These are phyloP conservation scores for Fimicolochytrium jonesii DNA, from an alignment of 192 early-diverging fungal genomes.

Conservation along the genomic window DNA sequence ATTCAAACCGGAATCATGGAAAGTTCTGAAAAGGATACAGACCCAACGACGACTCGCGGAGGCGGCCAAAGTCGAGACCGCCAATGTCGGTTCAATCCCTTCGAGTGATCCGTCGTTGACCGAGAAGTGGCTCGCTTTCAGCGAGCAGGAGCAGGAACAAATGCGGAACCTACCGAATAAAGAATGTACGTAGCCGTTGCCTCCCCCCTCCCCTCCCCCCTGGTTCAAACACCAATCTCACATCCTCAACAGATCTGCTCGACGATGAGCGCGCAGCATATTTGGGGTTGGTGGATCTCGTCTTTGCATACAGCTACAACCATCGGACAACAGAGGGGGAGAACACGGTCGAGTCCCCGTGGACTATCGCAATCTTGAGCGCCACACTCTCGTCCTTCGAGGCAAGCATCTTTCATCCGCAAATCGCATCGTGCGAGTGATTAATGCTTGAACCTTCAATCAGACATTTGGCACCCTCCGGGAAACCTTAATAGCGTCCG, in stretches of 20 bases:
- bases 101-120: too few species aligned
- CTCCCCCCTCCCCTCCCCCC: neutral
- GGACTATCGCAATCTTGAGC: constrained; percentile 84
- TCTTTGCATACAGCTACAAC: constrained; percentile 91
- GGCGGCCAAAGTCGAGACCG: too few species aligned
- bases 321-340: constrained; percentile 80
- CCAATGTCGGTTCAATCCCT: too few species aligned
- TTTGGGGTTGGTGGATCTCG: constrained; percentile 82
- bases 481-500: constrained; percentile 57
- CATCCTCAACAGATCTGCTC: constrained; percentile 49
- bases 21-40: constrained; percentile 61
- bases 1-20: constrained; percentile 66
- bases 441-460: constrained; percentile 10
- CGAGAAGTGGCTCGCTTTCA: constrained; percentile 52
- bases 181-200: constrained; percentile 53
- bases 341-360: constrained; percentile 79
- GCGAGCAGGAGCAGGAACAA: constrained; percentile 60
- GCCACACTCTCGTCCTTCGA: constrained; percentile 77
- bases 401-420: too few species aligned
- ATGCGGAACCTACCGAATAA: constrained; percentile 79
- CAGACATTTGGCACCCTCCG: constrained; percentile 60
- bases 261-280: constrained; percentile 62
- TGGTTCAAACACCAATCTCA: neutral
- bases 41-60: too few species aligned
- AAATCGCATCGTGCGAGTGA: too few species aligned